Percentiles rank a stretch among this genome's conserved stretches.
phyloP scores from a whole-genome alignment of 2,329 filamentous ascomycete species.

The Metarhizium anisopliae region DNA sequence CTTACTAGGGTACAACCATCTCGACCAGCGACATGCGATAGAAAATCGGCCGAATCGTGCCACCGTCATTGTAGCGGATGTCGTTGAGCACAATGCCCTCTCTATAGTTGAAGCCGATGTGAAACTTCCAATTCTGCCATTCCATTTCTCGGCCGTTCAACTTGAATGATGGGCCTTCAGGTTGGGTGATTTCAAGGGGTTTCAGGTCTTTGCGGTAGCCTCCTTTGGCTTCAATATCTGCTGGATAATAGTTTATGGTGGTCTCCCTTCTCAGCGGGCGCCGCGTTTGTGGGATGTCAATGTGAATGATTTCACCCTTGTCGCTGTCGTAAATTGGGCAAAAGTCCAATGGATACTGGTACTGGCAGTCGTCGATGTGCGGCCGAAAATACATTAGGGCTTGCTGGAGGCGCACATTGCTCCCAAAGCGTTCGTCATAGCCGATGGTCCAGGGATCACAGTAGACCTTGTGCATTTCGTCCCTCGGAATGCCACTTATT shows the following conservation, averaged over 20 bases:
- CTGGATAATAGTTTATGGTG: constrained; percentile 72
- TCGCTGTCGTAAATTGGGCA: constrained; percentile 84
- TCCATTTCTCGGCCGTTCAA: constrained; percentile 64
- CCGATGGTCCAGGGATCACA: constrained; percentile 96
- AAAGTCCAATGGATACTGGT: constrained; percentile 86
- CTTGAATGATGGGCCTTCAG: constrained; percentile 80
- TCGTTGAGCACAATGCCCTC: constrained; percentile 70
- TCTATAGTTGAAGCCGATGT: constrained; percentile 63
- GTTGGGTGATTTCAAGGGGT: constrained; percentile 80
- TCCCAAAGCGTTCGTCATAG: constrained; percentile 85
- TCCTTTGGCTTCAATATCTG: constrained; percentile 60
- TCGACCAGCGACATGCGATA: constrained; percentile 84
- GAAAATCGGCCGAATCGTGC: constrained; percentile 68
- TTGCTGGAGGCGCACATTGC: constrained; percentile 70
- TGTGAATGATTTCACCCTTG: constrained; percentile 68
- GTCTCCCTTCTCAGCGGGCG: constrained; percentile 63
- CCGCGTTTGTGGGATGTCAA: constrained; percentile 49
- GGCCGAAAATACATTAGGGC: constrained; percentile 94
- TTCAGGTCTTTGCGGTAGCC: constrained; percentile 75
- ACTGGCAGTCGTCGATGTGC: constrained; percentile 77
- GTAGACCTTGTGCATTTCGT: constrained; percentile 84
- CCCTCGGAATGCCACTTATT: constrained; percentile 36
- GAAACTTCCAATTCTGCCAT: constrained; percentile 92
- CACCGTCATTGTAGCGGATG: constrained; percentile 82
- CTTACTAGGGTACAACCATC: constrained; percentile 81